A percentile compares a stretch with the other conserved stretches of the same genome.
These are phyloP conservation scores for Ceratobasidium sp. DNA, from an alignment of 1,284 basidiomycete genomes.

Conservation along the genomic window DNA sequence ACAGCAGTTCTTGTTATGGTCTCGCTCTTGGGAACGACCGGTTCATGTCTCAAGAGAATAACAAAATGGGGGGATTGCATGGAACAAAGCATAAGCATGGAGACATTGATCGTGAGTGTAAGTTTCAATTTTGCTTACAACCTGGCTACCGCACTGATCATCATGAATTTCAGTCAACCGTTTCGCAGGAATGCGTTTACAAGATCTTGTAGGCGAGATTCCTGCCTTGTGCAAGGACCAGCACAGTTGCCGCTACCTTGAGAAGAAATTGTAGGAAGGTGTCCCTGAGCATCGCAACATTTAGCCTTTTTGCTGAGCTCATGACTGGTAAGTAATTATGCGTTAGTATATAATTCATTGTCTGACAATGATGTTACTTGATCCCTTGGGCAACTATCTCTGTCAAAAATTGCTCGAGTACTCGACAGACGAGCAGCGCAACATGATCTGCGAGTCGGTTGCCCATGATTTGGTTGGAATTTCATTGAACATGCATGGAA, in stretches of 20 bases:
- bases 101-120: conserved; percentile 89
- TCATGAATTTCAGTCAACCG: conserved; percentile 75
- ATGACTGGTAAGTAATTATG: conserved; percentile 80
- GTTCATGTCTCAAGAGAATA: conserved; percentile 56
- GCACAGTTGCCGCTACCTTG: conserved; percentile 97
- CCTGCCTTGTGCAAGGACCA: conserved; percentile 96
- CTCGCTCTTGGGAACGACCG: conserved; percentile 60
- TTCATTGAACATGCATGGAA: conserved; percentile 99
- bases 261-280: conserved; percentile 99
- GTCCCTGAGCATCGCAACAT: conserved; percentile 95
- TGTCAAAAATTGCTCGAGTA: conserved; percentile 99
- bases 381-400: conserved; percentile 99
- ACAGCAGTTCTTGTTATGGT: conserved; percentile 79
- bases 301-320: conserved; percentile 96
- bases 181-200: conserved; percentile 92
- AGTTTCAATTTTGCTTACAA: conserved; percentile 50
- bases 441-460: conserved; percentile 96
- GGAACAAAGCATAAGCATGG: conserved; percentile 93
- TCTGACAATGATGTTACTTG: conserved; percentile 56
- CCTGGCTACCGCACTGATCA: not conserved
- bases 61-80: conserved; percentile 87
- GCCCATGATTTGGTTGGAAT: conserved; percentile 97
- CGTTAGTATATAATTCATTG: not conserved
- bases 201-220: conserved; percentile 96
- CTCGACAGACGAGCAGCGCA: conserved; percentile 97